Conservation (phyloP, 73 alveolate genomes). For the Diophrys appendiculata region DNA sequence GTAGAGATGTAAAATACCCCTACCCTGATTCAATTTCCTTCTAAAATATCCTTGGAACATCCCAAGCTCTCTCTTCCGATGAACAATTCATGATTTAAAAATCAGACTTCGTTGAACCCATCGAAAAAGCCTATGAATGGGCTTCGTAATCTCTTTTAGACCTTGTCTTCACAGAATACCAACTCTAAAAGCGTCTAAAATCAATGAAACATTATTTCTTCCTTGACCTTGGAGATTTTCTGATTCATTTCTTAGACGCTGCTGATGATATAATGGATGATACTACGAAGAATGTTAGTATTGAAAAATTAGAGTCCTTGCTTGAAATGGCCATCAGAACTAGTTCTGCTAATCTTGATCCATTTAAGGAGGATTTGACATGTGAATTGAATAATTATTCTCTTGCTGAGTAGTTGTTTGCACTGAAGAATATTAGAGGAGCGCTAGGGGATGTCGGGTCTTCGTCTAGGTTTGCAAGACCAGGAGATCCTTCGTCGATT, state of each 20-base stretch:
- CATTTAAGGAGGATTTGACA: slow-evolving; percentile 76
- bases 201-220: slow-evolving; percentile 79
- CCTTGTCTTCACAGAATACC: slow-evolving; percentile 53
- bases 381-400: slow-evolving; percentile 73
- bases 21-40: not conserved
- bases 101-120: slow-evolving; percentile 67
- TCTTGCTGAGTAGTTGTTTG: slow-evolving; percentile 68
- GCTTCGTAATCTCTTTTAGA: slow-evolving; percentile 60
- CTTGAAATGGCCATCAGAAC: slow-evolving; percentile 82
- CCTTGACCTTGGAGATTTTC: slow-evolving; percentile 75
- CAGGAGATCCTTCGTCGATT: too few species aligned
- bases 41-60: not conserved
- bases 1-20: slow-evolving; percentile 85
- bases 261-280: slow-evolving; percentile 73
- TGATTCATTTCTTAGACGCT: slow-evolving; percentile 76
- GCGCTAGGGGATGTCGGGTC: too few species aligned
- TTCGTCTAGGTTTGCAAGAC: too few species aligned
- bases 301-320: slow-evolving; percentile 66
- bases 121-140: slow-evolving; percentile 78
- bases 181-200: slow-evolving; percentile 62
- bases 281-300: slow-evolving; percentile 55
- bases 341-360: slow-evolving; percentile 74
- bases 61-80: not conserved
- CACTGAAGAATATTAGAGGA: slow-evolving; percentile 67
- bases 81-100: not conserved